Percentiles rank a stretch among this genome's conserved stretches.
These are phyloP conservation scores for Xylaria flabelliformis DNA, from an alignment of 495 filamentous ascomycete genomes.

Conservation along the genomic window DNA sequence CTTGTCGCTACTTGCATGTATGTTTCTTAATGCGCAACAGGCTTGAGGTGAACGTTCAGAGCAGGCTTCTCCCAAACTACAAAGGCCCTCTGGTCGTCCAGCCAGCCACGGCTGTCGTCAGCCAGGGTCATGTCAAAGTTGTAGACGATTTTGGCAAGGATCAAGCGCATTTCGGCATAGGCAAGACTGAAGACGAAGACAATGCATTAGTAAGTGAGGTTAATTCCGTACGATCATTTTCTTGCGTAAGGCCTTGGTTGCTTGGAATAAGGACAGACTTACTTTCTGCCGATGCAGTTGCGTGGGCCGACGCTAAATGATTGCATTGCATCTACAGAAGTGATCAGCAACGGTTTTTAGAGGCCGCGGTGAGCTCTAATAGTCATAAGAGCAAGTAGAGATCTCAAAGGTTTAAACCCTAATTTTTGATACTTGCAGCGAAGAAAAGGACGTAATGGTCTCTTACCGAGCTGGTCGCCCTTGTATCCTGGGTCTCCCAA, in stretches of 20 bases:
- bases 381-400: neutral
- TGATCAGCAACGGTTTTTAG: neutral
- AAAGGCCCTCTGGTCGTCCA: constrained; percentile 36
- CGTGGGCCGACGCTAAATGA: constrained; percentile 62
- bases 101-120: constrained; percentile 46
- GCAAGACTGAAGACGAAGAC: constrained; percentile 42
- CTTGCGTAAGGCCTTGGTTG: neutral
- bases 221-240: neutral
- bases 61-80: constrained; percentile 48
- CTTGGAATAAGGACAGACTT: constrained; percentile 35
- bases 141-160: constrained; percentile 55
- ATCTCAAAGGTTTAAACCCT: neutral
- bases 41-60: constrained; percentile 40
- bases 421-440: neutral
- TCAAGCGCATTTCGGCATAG: constrained; percentile 54
- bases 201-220: neutral
- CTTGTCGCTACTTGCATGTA: neutral
- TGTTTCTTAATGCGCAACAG: constrained; percentile 27
- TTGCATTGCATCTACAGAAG: constrained; percentile 44
- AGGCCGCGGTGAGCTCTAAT: neutral
- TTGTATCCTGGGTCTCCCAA: constrained; percentile 43
- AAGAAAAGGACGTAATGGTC: no score
- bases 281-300: constrained; percentile 64
- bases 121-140: constrained; percentile 55
- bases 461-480: constrained; percentile 45